Conservation (phyloP, 2,329 filamentous ascomycete species). For the Lizonia empirigonia region DNA sequence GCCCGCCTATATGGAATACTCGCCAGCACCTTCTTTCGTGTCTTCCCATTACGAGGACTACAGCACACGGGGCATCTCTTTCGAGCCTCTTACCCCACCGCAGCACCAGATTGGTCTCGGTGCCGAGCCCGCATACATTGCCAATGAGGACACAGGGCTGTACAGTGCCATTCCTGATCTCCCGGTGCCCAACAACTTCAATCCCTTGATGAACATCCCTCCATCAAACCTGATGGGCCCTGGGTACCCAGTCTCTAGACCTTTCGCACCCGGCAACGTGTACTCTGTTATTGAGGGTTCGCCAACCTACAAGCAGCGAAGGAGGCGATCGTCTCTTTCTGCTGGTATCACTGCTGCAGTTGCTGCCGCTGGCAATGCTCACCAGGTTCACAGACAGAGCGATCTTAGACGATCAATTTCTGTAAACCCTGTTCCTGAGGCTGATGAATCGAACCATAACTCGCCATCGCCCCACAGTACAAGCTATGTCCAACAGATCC, state of each 20-base stretch:
- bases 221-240: constrained; percentile 81
- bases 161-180: constrained; percentile 95
- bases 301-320: constrained; percentile 96
- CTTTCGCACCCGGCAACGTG: constrained; percentile 76
- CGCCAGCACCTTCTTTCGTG: constrained; percentile 94
- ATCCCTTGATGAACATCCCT: constrained; percentile 88
- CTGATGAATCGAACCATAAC: constrained; percentile 77
- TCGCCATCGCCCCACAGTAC: constrained; percentile 75
- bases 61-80: constrained; percentile 93
- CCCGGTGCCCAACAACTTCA: constrained; percentile 74
- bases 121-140: constrained; percentile 93
- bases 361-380: constrained; percentile 60
- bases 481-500: constrained; percentile 62
- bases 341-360: constrained; percentile 75
- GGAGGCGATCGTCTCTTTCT: constrained; percentile 90
- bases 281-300: constrained; percentile 98
- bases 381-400: constrained; percentile 77
- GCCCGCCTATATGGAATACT: constrained; percentile 98
- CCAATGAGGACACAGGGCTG: constrained; percentile 94
- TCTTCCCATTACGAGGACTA: constrained; percentile 99
- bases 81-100: constrained; percentile 94
- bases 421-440: constrained; percentile 79
- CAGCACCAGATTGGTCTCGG: constrained; percentile 84
- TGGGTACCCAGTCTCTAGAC: constrained; percentile 73
- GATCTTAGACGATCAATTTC: constrained; percentile 92